Evolutionary conservation across 2,329 filamentous ascomycete genomes (phyloP).

Genomic region (Fusarium algeriense): DNA sequence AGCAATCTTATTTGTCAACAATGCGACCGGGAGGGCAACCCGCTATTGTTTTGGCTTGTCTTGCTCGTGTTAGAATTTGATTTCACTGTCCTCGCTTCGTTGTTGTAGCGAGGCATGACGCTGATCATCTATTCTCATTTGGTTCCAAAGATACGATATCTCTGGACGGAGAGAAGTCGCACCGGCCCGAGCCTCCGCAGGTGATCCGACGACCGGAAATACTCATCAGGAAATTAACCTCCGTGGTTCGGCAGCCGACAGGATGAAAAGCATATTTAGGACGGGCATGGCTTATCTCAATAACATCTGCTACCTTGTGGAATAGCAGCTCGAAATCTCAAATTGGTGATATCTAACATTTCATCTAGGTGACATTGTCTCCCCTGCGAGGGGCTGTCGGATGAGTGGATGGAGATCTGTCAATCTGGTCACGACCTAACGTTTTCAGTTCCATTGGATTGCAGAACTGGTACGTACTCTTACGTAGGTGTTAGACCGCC

Average conservation of each 20-base stretch:
- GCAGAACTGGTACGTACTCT: not conserved
- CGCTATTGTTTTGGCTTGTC: conserved; percentile 13
- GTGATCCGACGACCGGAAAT: conserved; percentile 16
- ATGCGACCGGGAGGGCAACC: conserved; percentile 3
- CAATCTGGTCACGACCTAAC: conserved; percentile 21
- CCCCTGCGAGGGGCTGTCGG: conserved; percentile 3
- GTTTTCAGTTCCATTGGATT: conserved; percentile 9
- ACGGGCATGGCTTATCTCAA: not conserved
- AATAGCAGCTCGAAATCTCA: not conserved
- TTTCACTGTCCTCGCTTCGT: conserved; percentile 3
- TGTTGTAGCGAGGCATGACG: conserved; percentile 11
- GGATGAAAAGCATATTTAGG: not conserved
- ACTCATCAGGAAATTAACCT: conserved; percentile 18
- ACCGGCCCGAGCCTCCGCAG: conserved; percentile 28
- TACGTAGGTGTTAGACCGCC: conserved; percentile 23
- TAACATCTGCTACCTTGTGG: not conserved
- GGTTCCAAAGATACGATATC: not conserved
- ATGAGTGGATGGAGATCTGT: conserved; percentile 15
- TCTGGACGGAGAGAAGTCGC: not conserved
- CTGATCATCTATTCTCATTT: not conserved
- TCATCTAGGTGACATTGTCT: not conserved
- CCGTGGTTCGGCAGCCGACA: not conserved
- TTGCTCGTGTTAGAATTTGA: conserved; percentile 29
- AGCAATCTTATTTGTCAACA: conserved; percentile 18
- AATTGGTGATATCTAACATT: not conserved